Percentiles rank a stretch among this genome's conserved stretches.
Conservation (phyloP, 2,329 filamentous ascomycete genomes). For the Fusarium sp. region DNA sequence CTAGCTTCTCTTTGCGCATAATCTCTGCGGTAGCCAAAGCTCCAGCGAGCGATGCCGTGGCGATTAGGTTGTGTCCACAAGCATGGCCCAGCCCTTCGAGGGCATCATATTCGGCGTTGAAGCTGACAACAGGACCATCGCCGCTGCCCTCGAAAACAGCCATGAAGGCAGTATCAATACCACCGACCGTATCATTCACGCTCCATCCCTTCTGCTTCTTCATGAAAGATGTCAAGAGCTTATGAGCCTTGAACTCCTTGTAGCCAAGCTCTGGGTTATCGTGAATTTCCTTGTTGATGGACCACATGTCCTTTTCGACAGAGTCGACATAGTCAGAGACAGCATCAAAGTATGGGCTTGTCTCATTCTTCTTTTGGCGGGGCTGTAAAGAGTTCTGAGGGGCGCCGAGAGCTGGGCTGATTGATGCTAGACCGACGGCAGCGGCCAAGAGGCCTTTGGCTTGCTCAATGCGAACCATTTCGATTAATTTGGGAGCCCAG, state of each 20-base stretch:
- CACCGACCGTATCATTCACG: slow-evolving; percentile 55
- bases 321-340: slow-evolving; percentile 36
- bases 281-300: slow-evolving; percentile 56
- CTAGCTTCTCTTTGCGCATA: slow-evolving; percentile 32
- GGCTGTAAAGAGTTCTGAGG: background rate
- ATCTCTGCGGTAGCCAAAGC: slow-evolving; percentile 33
- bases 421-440: slow-evolving; percentile 1
- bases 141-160: slow-evolving; percentile 54
- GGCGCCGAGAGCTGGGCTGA: background rate
- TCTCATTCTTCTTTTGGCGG: slow-evolving; percentile 26
- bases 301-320: slow-evolving; percentile 32
- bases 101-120: slow-evolving; percentile 54
- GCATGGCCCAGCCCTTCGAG: slow-evolving; percentile 33
- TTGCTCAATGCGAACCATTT: slow-evolving; percentile 18
- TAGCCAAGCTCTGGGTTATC: slow-evolving; percentile 58
- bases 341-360: slow-evolving; percentile 20
- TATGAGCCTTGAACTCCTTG: slow-evolving; percentile 57
- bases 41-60: slow-evolving; percentile 27
- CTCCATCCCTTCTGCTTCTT: slow-evolving; percentile 50
- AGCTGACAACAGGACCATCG: slow-evolving; percentile 54
- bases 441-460: slow-evolving; percentile 17
- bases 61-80: slow-evolving; percentile 39
- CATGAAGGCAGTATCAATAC: slow-evolving; percentile 58
- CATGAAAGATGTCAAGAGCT: slow-evolving; percentile 54
- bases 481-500: too few relatives aligned